phyloP scores from a whole-genome alignment of 371 early-diverging fungal species.

The Mortierella sp. region DNA sequence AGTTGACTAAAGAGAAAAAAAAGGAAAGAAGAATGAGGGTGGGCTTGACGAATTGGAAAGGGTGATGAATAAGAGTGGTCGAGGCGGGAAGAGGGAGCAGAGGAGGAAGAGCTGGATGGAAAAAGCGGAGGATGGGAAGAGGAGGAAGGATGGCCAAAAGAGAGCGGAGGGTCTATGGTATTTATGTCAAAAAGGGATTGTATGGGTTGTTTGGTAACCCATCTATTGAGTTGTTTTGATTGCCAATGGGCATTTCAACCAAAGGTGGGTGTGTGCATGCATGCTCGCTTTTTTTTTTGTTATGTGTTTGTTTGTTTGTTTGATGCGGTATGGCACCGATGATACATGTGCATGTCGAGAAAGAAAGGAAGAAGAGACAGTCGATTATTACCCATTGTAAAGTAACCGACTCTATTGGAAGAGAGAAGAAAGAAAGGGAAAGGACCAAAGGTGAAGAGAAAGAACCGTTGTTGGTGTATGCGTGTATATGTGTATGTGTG shows the following conservation, averaged over 20 bases:
- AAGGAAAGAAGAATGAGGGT: constrained; percentile 10
- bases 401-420: background rate
- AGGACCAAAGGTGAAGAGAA: background rate
- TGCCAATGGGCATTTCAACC: background rate
- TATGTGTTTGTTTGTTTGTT: background rate
- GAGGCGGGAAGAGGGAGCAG: background rate
- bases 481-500: background rate
- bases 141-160: constrained; percentile 3
- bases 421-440: no score
- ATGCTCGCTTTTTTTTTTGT: no score
- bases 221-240: background rate
- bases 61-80: background rate
- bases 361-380: background rate
- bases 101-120: constrained; percentile 11
- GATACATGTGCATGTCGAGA: background rate
- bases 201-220: background rate
- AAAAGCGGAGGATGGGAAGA: background rate
- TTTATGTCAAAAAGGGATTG: background rate
- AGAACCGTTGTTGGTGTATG: background rate
- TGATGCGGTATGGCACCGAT: background rate
- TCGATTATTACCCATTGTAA: background rate
- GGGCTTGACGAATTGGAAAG: constrained; percentile 8
- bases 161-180: background rate
- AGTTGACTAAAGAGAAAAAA: background rate
- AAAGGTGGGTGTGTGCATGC: background rate